Percentiles rank a stretch among this genome's conserved stretches.
phyloP scores from a whole-genome alignment of 108 stramenopile genomes.

The Pseudonitzschia pungens region DNA sequence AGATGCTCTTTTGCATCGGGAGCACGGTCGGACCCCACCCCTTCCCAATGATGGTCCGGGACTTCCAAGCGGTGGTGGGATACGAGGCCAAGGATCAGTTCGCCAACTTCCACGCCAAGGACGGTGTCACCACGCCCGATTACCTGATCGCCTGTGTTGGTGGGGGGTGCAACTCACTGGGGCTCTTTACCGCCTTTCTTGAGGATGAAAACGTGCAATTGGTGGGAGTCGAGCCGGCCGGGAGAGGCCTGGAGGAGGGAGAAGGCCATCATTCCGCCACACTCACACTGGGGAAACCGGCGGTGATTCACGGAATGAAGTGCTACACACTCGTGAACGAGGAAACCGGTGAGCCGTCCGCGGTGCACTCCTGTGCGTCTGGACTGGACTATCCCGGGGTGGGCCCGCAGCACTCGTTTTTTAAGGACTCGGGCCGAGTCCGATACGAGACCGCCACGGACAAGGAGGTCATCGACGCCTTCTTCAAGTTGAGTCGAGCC shows the following conservation, averaged over 20 bases:
- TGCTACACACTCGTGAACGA: constrained; percentile 87
- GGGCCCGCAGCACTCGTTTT: constrained; percentile 93
- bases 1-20: constrained; percentile 95
- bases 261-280: constrained; percentile 89
- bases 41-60: constrained; percentile 95
- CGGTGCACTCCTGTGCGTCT: constrained; percentile 92
- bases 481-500: constrained; percentile 77
- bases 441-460: constrained; percentile 87
- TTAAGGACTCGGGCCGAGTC: constrained; percentile 90
- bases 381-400: constrained; percentile 97
- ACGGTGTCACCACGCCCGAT: constrained; percentile 85
- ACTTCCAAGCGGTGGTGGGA: constrained; percentile 93
- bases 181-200: constrained; percentile 90
- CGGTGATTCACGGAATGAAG: constrained; percentile 93
- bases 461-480: constrained; percentile 91
- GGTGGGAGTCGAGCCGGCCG: constrained; percentile 93
- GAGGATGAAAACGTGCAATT: constrained; percentile 78
- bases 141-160: constrained; percentile 95
- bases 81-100: constrained; percentile 80
- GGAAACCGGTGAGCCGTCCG: constrained; percentile 81
- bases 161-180: constrained; percentile 95
- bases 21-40: constrained; percentile 97
- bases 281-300: constrained; percentile 86
- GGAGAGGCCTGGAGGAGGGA: constrained; percentile 78
- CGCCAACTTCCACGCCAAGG: background rate